A percentile compares a stretch with the other conserved stretches of the same genome.
phyloP scores from a whole-genome alignment of 352 stramenopile species.

The Phytophthora citricola region DNA sequence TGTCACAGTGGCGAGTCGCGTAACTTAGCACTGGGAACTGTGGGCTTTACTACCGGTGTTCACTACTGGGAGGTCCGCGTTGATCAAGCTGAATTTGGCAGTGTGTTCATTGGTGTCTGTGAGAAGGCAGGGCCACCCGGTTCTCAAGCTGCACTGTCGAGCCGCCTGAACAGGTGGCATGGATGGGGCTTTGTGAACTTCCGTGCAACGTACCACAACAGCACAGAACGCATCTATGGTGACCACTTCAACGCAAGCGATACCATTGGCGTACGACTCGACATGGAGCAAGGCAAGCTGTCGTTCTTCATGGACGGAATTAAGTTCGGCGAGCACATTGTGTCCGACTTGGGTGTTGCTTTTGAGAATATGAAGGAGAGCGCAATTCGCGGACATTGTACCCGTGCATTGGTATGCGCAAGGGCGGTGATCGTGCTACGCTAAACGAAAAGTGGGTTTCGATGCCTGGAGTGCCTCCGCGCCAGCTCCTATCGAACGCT shows the following conservation, averaged over 20 bases:
- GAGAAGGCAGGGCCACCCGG: conserved; percentile 87
- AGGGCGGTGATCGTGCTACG: conserved; percentile 95
- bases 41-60: conserved; percentile 91
- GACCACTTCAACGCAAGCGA: conserved; percentile 95
- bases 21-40: conserved; percentile 84
- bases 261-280: conserved; percentile 98
- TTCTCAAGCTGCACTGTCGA: conserved; percentile 80
- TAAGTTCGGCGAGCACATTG: conserved; percentile 99
- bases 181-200: conserved; percentile 99
- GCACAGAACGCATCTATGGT: conserved; percentile 90
- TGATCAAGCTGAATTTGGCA: conserved; percentile 97
- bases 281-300: conserved; percentile 98
- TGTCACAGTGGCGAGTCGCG: conserved; percentile 87
- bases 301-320: conserved; percentile 99
- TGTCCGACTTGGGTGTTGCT: conserved; percentile 97
- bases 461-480: conserved; percentile 76
- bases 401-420: conserved; percentile 96
- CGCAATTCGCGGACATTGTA: conserved; percentile 92
- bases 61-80: conserved; percentile 99
- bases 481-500: conserved; percentile 82
- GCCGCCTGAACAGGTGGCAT: conserved; percentile 88
- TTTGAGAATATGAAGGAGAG: conserved; percentile 95
- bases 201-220: conserved; percentile 94
- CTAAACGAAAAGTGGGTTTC: conserved; percentile 96
- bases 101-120: conserved; percentile 97